Percentiles rank a stretch among this genome's conserved stretches.
Conservation (phyloP, 768 basidiomycete genomes). For the Phanerochaete sordida region DNA sequence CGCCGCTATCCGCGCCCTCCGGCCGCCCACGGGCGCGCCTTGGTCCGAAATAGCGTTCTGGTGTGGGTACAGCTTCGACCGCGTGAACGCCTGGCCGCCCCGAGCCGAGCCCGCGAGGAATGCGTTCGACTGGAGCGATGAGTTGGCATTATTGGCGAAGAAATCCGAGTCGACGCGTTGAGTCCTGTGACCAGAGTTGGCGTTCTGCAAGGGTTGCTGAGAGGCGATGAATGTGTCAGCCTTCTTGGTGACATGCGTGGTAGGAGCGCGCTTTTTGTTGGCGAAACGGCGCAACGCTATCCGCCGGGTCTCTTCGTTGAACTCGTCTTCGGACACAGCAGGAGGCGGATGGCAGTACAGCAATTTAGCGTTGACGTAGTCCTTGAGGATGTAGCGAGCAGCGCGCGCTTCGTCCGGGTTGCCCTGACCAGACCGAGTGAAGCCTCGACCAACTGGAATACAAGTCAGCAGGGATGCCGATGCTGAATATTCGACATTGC, state of each 20-base stretch:
- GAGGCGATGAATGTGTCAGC: constrained; percentile 78
- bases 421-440: constrained; percentile 89
- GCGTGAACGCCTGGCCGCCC: constrained; percentile 57
- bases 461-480: constrained; percentile 13
- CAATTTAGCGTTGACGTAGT: constrained; percentile 93
- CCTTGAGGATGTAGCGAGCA: constrained; percentile 90
- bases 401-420: constrained; percentile 96
- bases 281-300: constrained; percentile 53
- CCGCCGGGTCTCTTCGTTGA: constrained; percentile 71
- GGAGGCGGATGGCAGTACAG: constrained; percentile 92
- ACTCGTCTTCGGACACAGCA: constrained; percentile 53
- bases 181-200: constrained; percentile 47
- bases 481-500: constrained; percentile 30
- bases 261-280: constrained; percentile 87
- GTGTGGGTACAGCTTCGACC: constrained; percentile 73
- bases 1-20: constrained; percentile 39
- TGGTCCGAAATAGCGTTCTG: constrained; percentile 78
- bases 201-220: constrained; percentile 21
- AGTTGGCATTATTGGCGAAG: constrained; percentile 53
- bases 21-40: constrained; percentile 56
- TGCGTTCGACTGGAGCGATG: constrained; percentile 50
- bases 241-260: constrained; percentile 78
- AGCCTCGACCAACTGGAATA: constrained; percentile 81
- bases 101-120: constrained; percentile 59
- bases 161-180: constrained; percentile 77